Percentiles rank a stretch among this genome's conserved stretches.
Evolutionary conservation across 768 basidiomycete species (phyloP).

Genomic region (Mycena chlorophos): DNA sequence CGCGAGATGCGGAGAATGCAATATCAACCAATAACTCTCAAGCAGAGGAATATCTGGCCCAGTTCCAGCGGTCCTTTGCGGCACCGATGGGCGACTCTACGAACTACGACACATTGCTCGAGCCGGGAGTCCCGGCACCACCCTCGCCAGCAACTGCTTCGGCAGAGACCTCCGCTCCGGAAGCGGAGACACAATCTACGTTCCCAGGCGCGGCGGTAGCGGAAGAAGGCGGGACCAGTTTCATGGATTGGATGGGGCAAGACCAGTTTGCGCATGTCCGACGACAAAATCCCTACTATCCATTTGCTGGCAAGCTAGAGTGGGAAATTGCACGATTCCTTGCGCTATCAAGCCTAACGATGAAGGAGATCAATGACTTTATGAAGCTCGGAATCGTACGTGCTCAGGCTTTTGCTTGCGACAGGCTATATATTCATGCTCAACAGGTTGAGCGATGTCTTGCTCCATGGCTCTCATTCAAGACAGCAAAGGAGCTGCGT

Average conservation of each 20-base stretch:
- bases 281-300: conserved; percentile 30
- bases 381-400: conserved; percentile 29
- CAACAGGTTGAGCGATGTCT: not conserved
- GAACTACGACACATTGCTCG: not conserved
- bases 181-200: not conserved
- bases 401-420: not conserved
- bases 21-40: too few species aligned
- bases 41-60: too few species aligned
- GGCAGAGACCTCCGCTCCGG: not conserved
- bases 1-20: not conserved
- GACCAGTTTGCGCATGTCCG: conserved; percentile 26
- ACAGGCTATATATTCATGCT: not conserved
- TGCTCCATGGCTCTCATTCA: conserved; percentile 23
- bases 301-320: conserved; percentile 30
- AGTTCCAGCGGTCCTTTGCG: not conserved
- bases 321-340: conserved; percentile 36
- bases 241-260: conserved; percentile 29
- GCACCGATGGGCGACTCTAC: not conserved
- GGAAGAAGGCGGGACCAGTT: conserved; percentile 1
- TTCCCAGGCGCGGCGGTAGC: not conserved
- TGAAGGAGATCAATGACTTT: conserved; percentile 29
- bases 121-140: too few species aligned
- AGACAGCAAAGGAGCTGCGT: conserved; percentile 28
- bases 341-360: conserved; percentile 27
- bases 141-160: not conserved